phyloP scores from a whole-genome alignment of 306 rosid species.

The Pterocarpus santalinus region DNA sequence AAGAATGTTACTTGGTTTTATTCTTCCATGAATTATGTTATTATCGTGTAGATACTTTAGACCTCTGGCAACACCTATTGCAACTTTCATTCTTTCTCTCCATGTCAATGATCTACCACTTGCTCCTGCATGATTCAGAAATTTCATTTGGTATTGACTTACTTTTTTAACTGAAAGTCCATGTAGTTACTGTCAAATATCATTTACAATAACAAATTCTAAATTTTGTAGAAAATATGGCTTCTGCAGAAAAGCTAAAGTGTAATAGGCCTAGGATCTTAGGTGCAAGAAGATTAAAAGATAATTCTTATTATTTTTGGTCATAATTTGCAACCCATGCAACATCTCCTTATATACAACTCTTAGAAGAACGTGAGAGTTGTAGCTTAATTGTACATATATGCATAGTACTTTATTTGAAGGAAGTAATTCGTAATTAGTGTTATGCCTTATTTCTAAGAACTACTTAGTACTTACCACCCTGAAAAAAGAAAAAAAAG shows the following conservation, averaged over 20 bases:
- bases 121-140: conserved; percentile 57
- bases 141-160: conserved; percentile 2
- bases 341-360: neutral
- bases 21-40: conserved; percentile 75
- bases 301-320: too few relatives aligned
- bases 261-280: too few relatives aligned
- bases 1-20: conserved; percentile 84
- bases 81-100: conserved; percentile 79
- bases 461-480: too few relatives aligned
- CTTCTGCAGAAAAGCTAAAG: too few relatives aligned
- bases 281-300: neutral
- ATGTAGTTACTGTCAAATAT: neutral
- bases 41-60: conserved; percentile 72
- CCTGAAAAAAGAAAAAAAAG: too few relatives aligned
- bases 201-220: conserved; percentile 13
- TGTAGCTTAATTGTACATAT: too few relatives aligned
- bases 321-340: neutral
- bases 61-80: conserved; percentile 76
- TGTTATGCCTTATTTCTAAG: too few relatives aligned
- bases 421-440: too few relatives aligned
- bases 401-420: too few relatives aligned
- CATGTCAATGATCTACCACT: conserved; percentile 61
- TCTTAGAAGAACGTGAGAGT: neutral
- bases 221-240: neutral
- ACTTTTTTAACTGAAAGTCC: neutral